A percentile compares a stretch with the other conserved stretches of the same genome.
Evolutionary conservation across 2,329 filamentous ascomycete genomes (phyloP).

Genomic region (Fusarium sarcochroum): DNA sequence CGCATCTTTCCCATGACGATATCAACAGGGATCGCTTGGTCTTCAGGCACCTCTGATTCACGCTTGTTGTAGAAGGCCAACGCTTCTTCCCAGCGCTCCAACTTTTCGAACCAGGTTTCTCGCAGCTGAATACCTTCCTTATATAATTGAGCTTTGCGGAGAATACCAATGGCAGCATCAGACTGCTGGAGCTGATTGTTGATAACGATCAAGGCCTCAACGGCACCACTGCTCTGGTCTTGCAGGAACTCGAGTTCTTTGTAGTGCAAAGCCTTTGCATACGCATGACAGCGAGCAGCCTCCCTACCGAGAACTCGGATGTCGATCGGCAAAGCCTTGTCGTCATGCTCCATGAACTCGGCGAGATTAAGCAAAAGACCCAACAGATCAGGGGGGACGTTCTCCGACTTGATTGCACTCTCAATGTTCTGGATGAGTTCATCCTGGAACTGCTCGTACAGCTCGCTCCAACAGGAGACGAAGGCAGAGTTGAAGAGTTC

Average conservation of each 20-base stretch:
- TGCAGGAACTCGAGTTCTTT: slow-evolving; percentile 99
- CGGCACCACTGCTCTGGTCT: slow-evolving; percentile 94
- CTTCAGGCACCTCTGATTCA: slow-evolving; percentile 75
- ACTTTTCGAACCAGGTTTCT: slow-evolving; percentile 99
- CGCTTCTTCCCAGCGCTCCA: slow-evolving; percentile 98
- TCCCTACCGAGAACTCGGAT: slow-evolving; percentile 95
- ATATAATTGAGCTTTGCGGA: slow-evolving; percentile 95
- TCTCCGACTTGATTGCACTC: slow-evolving; percentile 92
- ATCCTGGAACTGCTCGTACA: slow-evolving; percentile 97
- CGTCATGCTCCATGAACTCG: slow-evolving; percentile 99
- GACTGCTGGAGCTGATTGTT: slow-evolving; percentile 99
- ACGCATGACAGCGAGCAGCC: slow-evolving; percentile 96
- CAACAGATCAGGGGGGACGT: slow-evolving; percentile 95
- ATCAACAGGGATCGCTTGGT: slow-evolving; percentile 79
- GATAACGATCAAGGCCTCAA: slow-evolving; percentile 98
- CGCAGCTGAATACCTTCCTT: slow-evolving; percentile 93
- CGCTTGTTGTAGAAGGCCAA: slow-evolving; percentile 91
- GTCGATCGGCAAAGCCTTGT: slow-evolving; percentile 97
- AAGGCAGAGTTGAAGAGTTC: slow-evolving; percentile 99
- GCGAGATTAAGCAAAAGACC: slow-evolving; percentile 95
- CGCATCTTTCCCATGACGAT: slow-evolving; percentile 99
- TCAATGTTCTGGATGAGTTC: slow-evolving; percentile 97
- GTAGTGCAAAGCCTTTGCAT: slow-evolving; percentile 97
- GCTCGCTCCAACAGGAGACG: slow-evolving; percentile 97
- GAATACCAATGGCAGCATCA: slow-evolving; percentile 96